Conservation (phyloP, 768 basidiomycete species). For the Clathrus columnatus region DNA sequence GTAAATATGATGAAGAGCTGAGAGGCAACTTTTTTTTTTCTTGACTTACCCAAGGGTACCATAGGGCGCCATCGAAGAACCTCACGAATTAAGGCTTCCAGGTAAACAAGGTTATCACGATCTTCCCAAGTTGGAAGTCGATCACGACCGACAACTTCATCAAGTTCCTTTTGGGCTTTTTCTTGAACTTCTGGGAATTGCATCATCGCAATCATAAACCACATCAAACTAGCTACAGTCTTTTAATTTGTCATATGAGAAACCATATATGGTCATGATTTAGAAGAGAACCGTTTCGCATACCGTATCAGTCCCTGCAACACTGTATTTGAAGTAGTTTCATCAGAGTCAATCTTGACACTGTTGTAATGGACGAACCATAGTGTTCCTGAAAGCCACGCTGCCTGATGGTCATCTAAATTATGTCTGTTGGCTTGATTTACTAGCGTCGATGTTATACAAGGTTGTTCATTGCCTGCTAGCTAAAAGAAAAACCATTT, state of each 20-base stretch:
- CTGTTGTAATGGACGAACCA: background rate
- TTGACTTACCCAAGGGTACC: background rate
- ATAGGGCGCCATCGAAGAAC: slow-evolving; percentile 8
- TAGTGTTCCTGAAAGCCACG: background rate
- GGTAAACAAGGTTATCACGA: slow-evolving; percentile 13
- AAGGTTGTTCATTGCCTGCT: background rate
- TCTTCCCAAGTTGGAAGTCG: slow-evolving; percentile 14
- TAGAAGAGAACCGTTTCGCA: background rate
- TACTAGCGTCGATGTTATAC: background rate
- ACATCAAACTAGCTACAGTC: background rate
- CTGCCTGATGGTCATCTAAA: background rate
- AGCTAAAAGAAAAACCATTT: slow-evolving; percentile 1
- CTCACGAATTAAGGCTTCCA: slow-evolving; percentile 14
- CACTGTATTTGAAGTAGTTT: background rate
- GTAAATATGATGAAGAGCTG: background rate
- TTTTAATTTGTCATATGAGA: too few relatives aligned
- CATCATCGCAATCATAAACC: slow-evolving; percentile 17
- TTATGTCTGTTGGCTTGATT: background rate
- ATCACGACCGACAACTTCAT: slow-evolving; percentile 12
- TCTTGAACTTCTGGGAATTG: slow-evolving; percentile 14
- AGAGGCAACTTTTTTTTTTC: too few relatives aligned
- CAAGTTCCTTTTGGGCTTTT: slow-evolving; percentile 17
- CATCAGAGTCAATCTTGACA: background rate
- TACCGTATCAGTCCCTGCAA: background rate
- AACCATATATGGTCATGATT: background rate